Evolutionary conservation across 345 rosid species (phyloP).

Genomic region (Pelargonium nanum): DNA sequence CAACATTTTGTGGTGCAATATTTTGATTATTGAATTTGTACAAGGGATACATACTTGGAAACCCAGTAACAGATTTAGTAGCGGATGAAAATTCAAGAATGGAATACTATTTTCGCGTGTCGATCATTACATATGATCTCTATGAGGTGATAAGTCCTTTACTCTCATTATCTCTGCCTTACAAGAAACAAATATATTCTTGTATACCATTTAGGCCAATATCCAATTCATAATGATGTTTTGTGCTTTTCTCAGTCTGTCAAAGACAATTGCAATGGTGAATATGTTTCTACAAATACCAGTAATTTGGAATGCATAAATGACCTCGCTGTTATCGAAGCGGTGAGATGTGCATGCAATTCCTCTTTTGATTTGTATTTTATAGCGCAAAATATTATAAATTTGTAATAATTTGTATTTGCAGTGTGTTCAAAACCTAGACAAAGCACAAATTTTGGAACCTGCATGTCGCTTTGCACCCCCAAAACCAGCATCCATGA

Average conservation of each 20-base stretch:
- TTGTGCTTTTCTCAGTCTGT: constrained; percentile 7
- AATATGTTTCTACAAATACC: constrained; percentile 11
- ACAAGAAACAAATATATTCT: not conserved
- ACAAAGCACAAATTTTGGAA: constrained; percentile 14
- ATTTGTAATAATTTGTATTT: not conserved
- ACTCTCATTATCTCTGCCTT: not conserved
- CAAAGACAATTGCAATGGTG: constrained; percentile 15
- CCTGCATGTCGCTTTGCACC: not conserved
- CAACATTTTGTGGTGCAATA: not conserved
- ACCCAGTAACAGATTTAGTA: constrained; percentile 10
- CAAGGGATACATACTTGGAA: constrained; percentile 23
- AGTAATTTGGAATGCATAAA: constrained; percentile 9
- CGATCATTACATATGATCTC: constrained; percentile 12
- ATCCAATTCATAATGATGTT: not conserved
- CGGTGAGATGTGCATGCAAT: too few relatives aligned
- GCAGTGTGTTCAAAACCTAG: constrained; percentile 11
- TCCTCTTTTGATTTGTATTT: not conserved
- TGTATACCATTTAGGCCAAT: not conserved
- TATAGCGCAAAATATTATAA: not conserved
- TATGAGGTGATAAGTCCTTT: constrained; percentile 16
- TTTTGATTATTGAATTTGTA: not conserved
- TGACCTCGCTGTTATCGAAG: not conserved
- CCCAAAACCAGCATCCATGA: not conserved
- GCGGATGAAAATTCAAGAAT: constrained; percentile 8
- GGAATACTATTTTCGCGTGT: constrained; percentile 4